Conservation (phyloP, 2,329 filamentous ascomycete species). For the Clonostachys chloroleuca region DNA sequence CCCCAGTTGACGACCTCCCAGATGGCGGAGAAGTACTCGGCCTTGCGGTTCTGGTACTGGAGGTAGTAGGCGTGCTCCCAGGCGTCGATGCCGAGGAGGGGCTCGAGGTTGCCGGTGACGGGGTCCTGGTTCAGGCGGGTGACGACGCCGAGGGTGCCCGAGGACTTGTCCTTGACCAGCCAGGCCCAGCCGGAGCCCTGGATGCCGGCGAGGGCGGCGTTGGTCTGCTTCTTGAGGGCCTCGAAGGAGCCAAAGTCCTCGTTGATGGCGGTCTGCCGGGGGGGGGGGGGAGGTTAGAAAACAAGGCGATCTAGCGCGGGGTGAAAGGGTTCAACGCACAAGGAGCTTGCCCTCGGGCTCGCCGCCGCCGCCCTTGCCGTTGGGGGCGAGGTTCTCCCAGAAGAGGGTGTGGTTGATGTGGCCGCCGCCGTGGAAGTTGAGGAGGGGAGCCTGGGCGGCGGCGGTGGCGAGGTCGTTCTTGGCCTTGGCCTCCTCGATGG, state of each 20-base stretch:
- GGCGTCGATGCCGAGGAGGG: conserved; percentile 84
- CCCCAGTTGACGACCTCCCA: conserved; percentile 98
- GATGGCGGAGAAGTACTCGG: conserved; percentile 88
- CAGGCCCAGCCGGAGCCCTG: conserved; percentile 91
- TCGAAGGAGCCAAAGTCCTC: conserved; percentile 64
- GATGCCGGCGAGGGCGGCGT: conserved; percentile 64
- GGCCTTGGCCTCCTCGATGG: conserved; percentile 60
- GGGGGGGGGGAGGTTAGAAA: background rate
- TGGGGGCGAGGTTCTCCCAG: conserved; percentile 76
- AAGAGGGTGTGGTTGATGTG: conserved; percentile 86
- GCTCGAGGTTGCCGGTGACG: conserved; percentile 76
- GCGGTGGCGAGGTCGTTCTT: conserved; percentile 54
- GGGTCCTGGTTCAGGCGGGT: conserved; percentile 87
- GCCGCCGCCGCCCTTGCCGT: conserved; percentile 57
- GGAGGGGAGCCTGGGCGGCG: conserved; percentile 42
- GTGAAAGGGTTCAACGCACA: conserved; percentile 18
- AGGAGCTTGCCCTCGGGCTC: conserved; percentile 59
- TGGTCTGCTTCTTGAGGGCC: conserved; percentile 62
- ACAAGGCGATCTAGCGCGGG: background rate
- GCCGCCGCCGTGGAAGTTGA: conserved; percentile 81
- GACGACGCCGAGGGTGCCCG: conserved; percentile 57
- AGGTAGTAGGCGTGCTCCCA: conserved; percentile 98
- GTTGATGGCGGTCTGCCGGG: conserved; percentile 51
- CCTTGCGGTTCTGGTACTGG: conserved; percentile 96
- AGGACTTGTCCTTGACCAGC: conserved; percentile 69